A percentile compares a stretch with the other conserved stretches of the same genome.
Conservation (phyloP, 2,329 filamentous ascomycete genomes). For the Bisporella sp. region DNA sequence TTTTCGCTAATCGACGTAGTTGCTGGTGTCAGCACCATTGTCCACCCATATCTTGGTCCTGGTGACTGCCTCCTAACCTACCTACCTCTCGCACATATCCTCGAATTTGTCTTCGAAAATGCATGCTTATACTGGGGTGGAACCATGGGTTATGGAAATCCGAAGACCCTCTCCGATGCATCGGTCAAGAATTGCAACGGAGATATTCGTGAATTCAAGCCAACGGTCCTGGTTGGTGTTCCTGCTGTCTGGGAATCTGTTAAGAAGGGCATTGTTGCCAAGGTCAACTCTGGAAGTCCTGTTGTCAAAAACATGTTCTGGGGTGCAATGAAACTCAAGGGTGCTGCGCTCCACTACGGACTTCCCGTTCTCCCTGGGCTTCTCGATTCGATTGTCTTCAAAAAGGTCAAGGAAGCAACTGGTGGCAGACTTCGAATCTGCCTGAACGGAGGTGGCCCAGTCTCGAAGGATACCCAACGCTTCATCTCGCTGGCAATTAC, state of each 20-base stretch:
- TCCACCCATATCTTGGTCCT: constrained; percentile 70
- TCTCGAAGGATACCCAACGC: constrained; percentile 78
- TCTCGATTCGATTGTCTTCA: constrained; percentile 81
- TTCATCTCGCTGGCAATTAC: constrained; percentile 91
- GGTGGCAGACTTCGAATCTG: constrained; percentile 83
- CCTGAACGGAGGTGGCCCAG: constrained; percentile 89
- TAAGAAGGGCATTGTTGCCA: constrained; percentile 77
- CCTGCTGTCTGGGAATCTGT: constrained; percentile 96
- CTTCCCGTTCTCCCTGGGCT: constrained; percentile 57
- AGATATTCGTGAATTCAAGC: constrained; percentile 86
- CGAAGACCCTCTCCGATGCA: constrained; percentile 76
- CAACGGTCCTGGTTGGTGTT: constrained; percentile 86
- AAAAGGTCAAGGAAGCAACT: constrained; percentile 83
- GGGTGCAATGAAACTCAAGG: constrained; percentile 54
- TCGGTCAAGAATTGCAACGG: constrained; percentile 86
- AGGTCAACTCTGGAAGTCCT: constrained; percentile 62
- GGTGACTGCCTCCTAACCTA: constrained; percentile 80
- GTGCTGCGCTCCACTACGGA: constrained; percentile 48
- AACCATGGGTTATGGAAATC: constrained; percentile 86
- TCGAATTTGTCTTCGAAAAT: constrained; percentile 94
- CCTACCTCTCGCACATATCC: constrained; percentile 87
- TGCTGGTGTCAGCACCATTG: constrained; percentile 70
- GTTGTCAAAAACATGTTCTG: constrained; percentile 74
- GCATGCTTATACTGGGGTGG: constrained; percentile 81
- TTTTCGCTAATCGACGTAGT: constrained; percentile 37